Conservation (phyloP, 345 rosid genomes). For the Syzygium grande region DNA sequence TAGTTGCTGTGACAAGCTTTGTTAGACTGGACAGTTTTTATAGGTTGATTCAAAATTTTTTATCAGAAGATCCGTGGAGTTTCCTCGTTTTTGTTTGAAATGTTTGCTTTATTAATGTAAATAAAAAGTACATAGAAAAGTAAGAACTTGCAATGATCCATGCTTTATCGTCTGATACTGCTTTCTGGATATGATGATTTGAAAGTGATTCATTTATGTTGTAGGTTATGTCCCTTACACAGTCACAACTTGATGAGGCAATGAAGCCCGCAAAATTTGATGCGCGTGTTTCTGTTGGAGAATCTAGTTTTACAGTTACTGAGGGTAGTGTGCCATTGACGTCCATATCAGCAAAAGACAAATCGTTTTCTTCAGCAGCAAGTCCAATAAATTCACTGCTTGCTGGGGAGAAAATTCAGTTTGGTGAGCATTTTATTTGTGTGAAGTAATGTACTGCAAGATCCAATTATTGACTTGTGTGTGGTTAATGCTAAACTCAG, state of each 20-base stretch:
- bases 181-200: background rate
- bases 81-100: background rate
- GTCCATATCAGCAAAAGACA: constrained; percentile 49
- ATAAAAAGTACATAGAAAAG: background rate
- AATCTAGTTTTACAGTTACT: constrained; percentile 35
- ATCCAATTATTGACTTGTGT: background rate
- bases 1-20: background rate
- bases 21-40: background rate
- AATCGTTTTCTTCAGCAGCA: constrained; percentile 50
- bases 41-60: background rate
- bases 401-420: constrained; percentile 94
- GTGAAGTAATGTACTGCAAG: background rate
- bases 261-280: constrained; percentile 75
- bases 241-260: constrained; percentile 86
- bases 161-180: background rate
- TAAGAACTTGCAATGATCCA: background rate
- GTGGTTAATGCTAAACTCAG: constrained; percentile 23
- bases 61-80: background rate
- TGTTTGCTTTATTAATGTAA: background rate
- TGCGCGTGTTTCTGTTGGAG: constrained; percentile 58
- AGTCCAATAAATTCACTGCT: constrained; percentile 80
- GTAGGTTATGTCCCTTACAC: constrained; percentile 76
- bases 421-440: constrained; percentile 43
- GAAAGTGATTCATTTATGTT: constrained; percentile 8
- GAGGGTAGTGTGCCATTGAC: constrained; percentile 44